Evolutionary conservation across 2,329 filamentous ascomycete genomes (phyloP).

Genomic region (Moelleriella libera): DNA sequence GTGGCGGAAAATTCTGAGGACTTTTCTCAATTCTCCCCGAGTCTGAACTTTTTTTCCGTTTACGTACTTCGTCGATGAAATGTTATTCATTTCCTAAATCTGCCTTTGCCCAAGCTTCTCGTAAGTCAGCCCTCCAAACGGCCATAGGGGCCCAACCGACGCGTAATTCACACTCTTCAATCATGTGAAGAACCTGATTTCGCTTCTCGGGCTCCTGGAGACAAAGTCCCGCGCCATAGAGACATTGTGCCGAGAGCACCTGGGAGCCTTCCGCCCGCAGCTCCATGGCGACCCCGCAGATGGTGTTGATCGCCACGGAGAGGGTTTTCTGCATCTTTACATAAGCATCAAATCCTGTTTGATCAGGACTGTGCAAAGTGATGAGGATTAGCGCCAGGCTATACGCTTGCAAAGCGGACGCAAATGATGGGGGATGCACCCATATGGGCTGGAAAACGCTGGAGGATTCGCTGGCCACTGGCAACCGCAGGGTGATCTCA

Average conservation of each 20-base stretch:
- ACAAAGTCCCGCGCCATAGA: constrained; percentile 27
- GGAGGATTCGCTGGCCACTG: constrained; percentile 3
- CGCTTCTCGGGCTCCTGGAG: constrained; percentile 21
- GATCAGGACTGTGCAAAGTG: constrained; percentile 9
- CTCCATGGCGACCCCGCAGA: constrained; percentile 34
- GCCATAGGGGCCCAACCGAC: constrained; percentile 24
- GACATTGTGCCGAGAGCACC: constrained; percentile 27
- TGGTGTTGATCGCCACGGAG: constrained; percentile 11
- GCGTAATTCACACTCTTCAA: constrained; percentile 18
- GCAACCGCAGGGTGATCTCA: constrained; percentile 25
- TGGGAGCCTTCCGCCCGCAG: constrained; percentile 23
- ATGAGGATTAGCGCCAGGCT: constrained; percentile 38
- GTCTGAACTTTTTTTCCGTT: too few species aligned
- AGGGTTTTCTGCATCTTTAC: constrained; percentile 15
- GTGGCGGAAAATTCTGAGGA: too few species aligned
- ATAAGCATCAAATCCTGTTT: constrained; percentile 25
- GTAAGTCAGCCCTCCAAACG: constrained; percentile 17
- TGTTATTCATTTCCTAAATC: constrained; percentile 2
- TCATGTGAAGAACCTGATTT: constrained; percentile 19
- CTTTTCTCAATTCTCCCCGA: too few species aligned
- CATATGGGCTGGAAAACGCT: constrained; percentile 29
- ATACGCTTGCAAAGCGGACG: constrained; percentile 35
- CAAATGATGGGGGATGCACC: constrained; percentile 32
- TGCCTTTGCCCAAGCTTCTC: constrained; percentile 13
- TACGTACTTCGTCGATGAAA: too few species aligned